Conservation (phyloP, 2,329 filamentous ascomycete genomes). For the Exophiala oligosperma region DNA sequence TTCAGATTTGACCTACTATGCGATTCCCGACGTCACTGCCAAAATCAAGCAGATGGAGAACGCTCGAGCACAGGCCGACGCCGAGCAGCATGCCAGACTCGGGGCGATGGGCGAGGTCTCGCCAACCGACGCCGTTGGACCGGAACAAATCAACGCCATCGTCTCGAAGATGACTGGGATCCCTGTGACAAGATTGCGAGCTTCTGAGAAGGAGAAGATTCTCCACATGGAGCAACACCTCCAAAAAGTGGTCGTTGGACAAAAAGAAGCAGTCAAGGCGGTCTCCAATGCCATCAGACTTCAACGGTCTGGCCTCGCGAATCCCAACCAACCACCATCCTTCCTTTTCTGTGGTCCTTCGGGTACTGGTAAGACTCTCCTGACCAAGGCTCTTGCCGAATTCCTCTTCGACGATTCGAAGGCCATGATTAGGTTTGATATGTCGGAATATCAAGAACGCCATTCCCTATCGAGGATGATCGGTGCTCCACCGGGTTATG, state of each 20-base stretch:
- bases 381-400: constrained; percentile 95
- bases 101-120: constrained; percentile 69
- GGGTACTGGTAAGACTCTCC: constrained; percentile 94
- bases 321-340: constrained; percentile 94
- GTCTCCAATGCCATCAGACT: constrained; percentile 96
- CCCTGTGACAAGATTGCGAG: constrained; percentile 88
- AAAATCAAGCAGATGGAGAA: constrained; percentile 79
- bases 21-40: constrained; percentile 85
- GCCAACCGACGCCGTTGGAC: constrained; percentile 89
- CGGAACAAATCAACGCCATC: constrained; percentile 98
- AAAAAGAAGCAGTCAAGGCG: constrained; percentile 87
- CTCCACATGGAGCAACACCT: constrained; percentile 92
- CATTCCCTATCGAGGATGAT: constrained; percentile 97
- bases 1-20: constrained; percentile 94
- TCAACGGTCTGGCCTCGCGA: constrained; percentile 88
- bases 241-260: constrained; percentile 81
- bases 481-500: constrained; percentile 92
- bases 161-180: constrained; percentile 98
- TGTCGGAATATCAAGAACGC: constrained; percentile 99
- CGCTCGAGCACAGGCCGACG: constrained; percentile 77
- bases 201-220: constrained; percentile 97
- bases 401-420: constrained; percentile 98
- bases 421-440: constrained; percentile 98
- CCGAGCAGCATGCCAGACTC: constrained; percentile 55
- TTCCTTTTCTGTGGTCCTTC: constrained; percentile 99